These are phyloP conservation scores for Hortiboletus flavorubellus DNA, from an alignment of 768 basidiomycete species.

Conservation along the genomic window DNA sequence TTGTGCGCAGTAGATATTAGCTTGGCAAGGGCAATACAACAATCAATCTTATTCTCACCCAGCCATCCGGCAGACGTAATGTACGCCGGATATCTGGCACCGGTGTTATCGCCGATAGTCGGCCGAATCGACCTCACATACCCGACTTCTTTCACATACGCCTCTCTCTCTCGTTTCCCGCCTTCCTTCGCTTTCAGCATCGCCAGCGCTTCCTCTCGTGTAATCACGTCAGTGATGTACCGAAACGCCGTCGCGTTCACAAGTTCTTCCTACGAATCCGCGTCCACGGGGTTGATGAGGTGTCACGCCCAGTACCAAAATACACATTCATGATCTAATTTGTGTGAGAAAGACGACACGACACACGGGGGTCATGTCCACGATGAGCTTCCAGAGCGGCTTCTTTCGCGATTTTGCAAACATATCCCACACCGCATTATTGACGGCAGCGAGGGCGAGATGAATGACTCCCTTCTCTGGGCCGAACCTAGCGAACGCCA, in stretches of 20 bases:
- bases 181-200: conserved; percentile 73
- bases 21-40: neutral
- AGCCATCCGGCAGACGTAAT: no score
- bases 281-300: conserved; percentile 3
- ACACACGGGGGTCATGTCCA: conserved; percentile 76
- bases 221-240: conserved; percentile 90
- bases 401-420: conserved; percentile 74
- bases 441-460: conserved; percentile 80
- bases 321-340: neutral
- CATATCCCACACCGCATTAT: conserved; percentile 93
- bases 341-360: conserved; percentile 7
- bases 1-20: neutral
- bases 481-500: conserved; percentile 57
- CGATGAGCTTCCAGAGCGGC: conserved; percentile 89
- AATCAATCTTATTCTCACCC: neutral
- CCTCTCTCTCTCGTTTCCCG: conserved; percentile 75
- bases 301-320: neutral
- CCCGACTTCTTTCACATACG: conserved; percentile 64
- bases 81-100: no score
- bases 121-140: conserved; percentile 25
- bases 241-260: conserved; percentile 75
- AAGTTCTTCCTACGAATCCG: conserved; percentile 57
- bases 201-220: conserved; percentile 79
- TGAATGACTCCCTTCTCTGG: conserved; percentile 94
- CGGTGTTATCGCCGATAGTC: conserved; percentile 1